These are phyloP conservation scores for Macrophomina phaseolina DNA, from an alignment of 2,329 filamentous ascomycete genomes.

Conservation along the genomic window DNA sequence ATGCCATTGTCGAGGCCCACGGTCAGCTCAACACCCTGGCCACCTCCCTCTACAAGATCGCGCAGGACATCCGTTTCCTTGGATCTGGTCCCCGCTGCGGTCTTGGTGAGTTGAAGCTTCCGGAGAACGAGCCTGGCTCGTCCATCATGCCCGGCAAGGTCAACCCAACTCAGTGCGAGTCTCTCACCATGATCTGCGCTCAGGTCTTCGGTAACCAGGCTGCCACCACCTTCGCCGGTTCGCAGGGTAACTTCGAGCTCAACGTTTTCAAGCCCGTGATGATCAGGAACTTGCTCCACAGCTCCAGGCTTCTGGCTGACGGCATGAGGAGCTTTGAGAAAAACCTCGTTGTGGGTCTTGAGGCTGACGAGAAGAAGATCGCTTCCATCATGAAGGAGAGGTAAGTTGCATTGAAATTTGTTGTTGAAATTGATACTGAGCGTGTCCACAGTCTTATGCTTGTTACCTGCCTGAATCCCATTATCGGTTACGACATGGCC, in stretches of 20 bases:
- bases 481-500: constrained; percentile 97
- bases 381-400: constrained; percentile 89
- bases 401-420: constrained; percentile 57
- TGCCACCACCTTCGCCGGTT: constrained; percentile 89
- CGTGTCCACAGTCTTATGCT: constrained; percentile 78
- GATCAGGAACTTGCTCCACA: constrained; percentile 94
- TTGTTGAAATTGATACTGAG: constrained; percentile 31
- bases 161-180: constrained; percentile 98
- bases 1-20: constrained; percentile 92
- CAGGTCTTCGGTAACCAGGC: constrained; percentile 99
- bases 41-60: constrained; percentile 93
- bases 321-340: constrained; percentile 95
- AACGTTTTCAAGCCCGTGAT: constrained; percentile 99
- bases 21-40: constrained; percentile 94
- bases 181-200: constrained; percentile 94
- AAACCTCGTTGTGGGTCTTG: constrained; percentile 85
- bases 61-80: constrained; percentile 96
- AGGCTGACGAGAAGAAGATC: constrained; percentile 95
- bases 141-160: constrained; percentile 99
- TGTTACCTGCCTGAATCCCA: constrained; percentile 95
- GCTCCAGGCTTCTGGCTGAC: constrained; percentile 83
- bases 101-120: constrained; percentile 88
- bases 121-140: constrained; percentile 97
- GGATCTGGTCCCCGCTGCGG: constrained; percentile 95
- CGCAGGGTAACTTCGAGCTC: constrained; percentile 97